Evolutionary conservation across 2,329 filamentous ascomycete species (phyloP), one percentile per base, ranked within the genome.

Genomic region (Colletotrichum shisoi): DNA sequence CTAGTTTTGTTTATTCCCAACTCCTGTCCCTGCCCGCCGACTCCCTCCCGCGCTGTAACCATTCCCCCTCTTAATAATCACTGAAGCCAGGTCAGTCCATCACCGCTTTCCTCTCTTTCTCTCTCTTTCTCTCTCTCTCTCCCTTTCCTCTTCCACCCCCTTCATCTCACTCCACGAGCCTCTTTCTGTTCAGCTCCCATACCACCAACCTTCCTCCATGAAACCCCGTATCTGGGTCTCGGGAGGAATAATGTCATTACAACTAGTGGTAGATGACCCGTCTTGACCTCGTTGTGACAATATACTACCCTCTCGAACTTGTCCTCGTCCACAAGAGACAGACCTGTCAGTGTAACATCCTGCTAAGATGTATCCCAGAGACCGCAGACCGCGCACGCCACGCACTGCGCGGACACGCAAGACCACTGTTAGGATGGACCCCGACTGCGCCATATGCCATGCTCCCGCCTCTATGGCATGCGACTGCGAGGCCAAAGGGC

Each of bases 381-480:
- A 81, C 63, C 74, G 77, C 69, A 69, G 62, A 39, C 62, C 71
- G 42, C 63, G 68, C 49, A 69, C 58, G 34, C 65, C 71, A 59
- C 69, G 64, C 45, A 66, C 69, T 17, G 59, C 64, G 46, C 64
- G 60, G 31, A 34, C 24, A 42, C 79, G 80, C 73, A 85, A 84
- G 77, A 75, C 79, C 69, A 72, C 84, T 75, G 82, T 85, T 76
- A 88, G 83, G 77, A 89, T 90, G 86, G 88, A 90, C 73, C 88
- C 88, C 49, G 86, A 90, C 78, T 91, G 88, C 77, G 88, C 88
- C 60, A 87, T 91, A 74, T 90, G 88, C 76, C 82, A 82, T 73
- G 82, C 83, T 70, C 86, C 88, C 69, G 87, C 87, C 52, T 81
- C 80, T 48, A 74, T 83, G 71, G 81, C 80, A 69, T 91, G 88